Evolutionary conservation across 352 stramenopile species (phyloP).

Genomic region (Phytophthora fragariae): DNA sequence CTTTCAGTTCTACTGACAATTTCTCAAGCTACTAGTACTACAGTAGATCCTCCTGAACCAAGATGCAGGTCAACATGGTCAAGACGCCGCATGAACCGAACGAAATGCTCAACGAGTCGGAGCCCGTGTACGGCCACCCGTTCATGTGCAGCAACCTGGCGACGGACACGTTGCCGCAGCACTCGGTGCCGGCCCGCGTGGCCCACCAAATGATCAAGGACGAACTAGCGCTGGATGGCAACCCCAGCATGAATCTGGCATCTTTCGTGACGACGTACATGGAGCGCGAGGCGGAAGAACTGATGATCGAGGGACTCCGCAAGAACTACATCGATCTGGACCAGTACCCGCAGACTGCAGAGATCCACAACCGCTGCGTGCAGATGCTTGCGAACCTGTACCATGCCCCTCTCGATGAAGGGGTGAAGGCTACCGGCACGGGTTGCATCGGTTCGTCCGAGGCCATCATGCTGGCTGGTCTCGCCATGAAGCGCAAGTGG

Average conservation of each 20-base stretch:
- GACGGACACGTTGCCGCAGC: conserved; percentile 57
- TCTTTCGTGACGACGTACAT: conserved; percentile 93
- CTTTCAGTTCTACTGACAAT: conserved; percentile 20
- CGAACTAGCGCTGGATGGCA: conserved; percentile 85
- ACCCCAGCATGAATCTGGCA: conserved; percentile 89
- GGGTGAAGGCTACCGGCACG: conserved; percentile 70
- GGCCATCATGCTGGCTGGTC: conserved; percentile 86
- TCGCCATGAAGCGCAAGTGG: conserved; percentile 81
- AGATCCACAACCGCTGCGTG: conserved; percentile 93
- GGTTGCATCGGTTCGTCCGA: conserved; percentile 92
- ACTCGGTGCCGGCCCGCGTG: conserved; percentile 69
- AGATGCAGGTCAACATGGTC: conserved; percentile 15
- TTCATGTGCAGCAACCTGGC: conserved; percentile 66
- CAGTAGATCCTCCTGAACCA: neutral
- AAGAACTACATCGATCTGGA: conserved; percentile 93
- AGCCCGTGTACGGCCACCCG: conserved; percentile 33
- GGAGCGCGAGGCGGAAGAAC: conserved; percentile 84
- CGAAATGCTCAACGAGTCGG: conserved; percentile 13
- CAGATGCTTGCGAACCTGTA: conserved; percentile 92
- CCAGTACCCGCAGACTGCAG: conserved; percentile 89
- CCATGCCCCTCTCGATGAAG: conserved; percentile 62
- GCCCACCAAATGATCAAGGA: conserved; percentile 88
- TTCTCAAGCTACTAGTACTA: neutral
- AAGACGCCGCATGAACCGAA: conserved; percentile 8
- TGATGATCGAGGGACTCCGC: conserved; percentile 82